These are phyloP conservation scores for Cyclotella atomus DNA, from an alignment of 108 stramenopile genomes.

Conservation along the genomic window DNA sequence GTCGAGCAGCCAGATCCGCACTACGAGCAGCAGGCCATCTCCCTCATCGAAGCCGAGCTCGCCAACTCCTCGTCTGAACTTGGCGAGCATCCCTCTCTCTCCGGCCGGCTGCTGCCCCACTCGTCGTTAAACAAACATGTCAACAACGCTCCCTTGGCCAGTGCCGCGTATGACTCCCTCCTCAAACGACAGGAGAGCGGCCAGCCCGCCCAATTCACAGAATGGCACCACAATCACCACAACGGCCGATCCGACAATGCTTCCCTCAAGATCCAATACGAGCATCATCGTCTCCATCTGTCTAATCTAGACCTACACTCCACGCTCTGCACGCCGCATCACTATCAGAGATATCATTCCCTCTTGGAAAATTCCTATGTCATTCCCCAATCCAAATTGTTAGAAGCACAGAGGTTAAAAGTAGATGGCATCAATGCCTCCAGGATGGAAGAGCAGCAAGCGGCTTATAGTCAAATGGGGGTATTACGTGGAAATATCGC, in stretches of 20 bases:
- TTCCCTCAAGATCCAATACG: conserved; percentile 47
- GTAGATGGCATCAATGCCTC: conserved; percentile 75
- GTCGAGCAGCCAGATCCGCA: conserved; percentile 73
- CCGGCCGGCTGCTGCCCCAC: neutral
- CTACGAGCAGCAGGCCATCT: conserved; percentile 79
- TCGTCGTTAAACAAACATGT: neutral
- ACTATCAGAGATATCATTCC: conserved; percentile 54
- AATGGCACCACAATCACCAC: neutral
- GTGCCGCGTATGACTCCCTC: conserved; percentile 33
- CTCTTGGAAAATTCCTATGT: conserved; percentile 32
- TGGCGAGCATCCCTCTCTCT: neutral
- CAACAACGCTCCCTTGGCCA: conserved; percentile 33
- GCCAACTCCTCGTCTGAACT: neutral
- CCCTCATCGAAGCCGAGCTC: conserved; percentile 69
- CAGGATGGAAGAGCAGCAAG: conserved; percentile 63
- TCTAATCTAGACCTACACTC: conserved; percentile 68
- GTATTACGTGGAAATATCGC: conserved; percentile 49
- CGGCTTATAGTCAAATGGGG: conserved; percentile 39
- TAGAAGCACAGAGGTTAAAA: conserved; percentile 49
- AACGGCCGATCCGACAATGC: conserved; percentile 22
- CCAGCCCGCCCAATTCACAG: neutral
- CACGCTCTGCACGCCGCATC: conserved; percentile 40
- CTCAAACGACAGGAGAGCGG: conserved; percentile 2
- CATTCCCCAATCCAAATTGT: conserved; percentile 15
- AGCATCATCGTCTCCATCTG: conserved; percentile 61